A percentile compares a stretch with the other conserved stretches of the same genome.
These are phyloP conservation scores for Candida odintsovae DNA, from an alignment of 805 yeast species.

Conservation along the genomic window DNA sequence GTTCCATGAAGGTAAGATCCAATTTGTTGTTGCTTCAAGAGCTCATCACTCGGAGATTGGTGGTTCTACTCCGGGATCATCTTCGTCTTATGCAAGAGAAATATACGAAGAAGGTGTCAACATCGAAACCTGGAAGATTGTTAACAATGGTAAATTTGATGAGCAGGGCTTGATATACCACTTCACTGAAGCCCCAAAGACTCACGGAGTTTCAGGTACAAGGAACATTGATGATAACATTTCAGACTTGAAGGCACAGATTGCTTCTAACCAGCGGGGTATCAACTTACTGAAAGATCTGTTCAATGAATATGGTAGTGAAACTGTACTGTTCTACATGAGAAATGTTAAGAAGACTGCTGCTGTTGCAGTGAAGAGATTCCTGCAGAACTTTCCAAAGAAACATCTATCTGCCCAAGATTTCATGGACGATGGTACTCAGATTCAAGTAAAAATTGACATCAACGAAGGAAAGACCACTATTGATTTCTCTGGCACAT, in stretches of 20 bases:
- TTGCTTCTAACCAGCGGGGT: slow-evolving; percentile 50
- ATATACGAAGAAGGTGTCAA: slow-evolving; percentile 53
- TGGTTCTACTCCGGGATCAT: slow-evolving; percentile 53
- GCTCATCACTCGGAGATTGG: slow-evolving; percentile 64
- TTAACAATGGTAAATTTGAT: slow-evolving; percentile 43
- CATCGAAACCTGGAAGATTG: slow-evolving; percentile 46
- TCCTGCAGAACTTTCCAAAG: slow-evolving; percentile 32
- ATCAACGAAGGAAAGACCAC: slow-evolving; percentile 35
- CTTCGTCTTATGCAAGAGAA: slow-evolving; percentile 48
- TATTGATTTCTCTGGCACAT: slow-evolving; percentile 49
- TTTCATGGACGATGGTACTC: slow-evolving; percentile 51
- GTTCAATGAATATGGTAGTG: slow-evolving; percentile 37
- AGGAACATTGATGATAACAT: slow-evolving; percentile 49
- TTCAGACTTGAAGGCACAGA: slow-evolving; percentile 42
- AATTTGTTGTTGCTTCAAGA: slow-evolving; percentile 51
- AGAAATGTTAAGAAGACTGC: slow-evolving; percentile 40
- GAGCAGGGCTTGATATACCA: slow-evolving; percentile 42
- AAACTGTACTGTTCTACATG: slow-evolving; percentile 42
- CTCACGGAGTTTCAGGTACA: slow-evolving; percentile 50
- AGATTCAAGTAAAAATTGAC: slow-evolving; percentile 36
- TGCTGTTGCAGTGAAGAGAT: slow-evolving; percentile 38
- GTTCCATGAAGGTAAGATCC: slow-evolving; percentile 37
- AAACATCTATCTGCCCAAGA: slow-evolving; percentile 42
- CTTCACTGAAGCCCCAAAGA: slow-evolving; percentile 41
- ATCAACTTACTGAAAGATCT: slow-evolving; percentile 37